These are phyloP conservation scores for Rhamnella rubrinervis DNA, from an alignment of 331 rosid species.

Conservation along the genomic window DNA sequence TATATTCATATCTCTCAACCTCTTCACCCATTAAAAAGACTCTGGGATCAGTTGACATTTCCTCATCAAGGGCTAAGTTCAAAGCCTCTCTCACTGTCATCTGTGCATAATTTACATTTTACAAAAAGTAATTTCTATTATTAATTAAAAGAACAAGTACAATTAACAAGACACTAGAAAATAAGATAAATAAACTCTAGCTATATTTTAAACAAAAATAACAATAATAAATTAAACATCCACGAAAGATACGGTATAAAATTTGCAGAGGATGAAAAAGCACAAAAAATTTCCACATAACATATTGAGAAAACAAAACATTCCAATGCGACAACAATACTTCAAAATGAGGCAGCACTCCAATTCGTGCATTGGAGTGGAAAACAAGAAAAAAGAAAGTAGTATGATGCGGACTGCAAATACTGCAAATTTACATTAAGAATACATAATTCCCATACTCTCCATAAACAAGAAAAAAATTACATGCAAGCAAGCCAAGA, in stretches of 20 bases:
- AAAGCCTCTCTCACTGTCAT: constrained; percentile 88
- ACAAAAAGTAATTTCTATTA: background rate
- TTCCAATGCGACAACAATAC: no score
- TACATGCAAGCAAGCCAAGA: background rate
- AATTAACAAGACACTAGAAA: background rate
- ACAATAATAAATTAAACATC: no score
- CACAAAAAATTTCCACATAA: no score
- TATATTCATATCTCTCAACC: constrained; percentile 35
- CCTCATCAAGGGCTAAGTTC: constrained; percentile 95
- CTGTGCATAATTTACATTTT: constrained; percentile 37
- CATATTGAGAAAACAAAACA: no score
- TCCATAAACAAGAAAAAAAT: no score
- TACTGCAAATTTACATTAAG: background rate
- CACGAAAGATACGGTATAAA: no score
- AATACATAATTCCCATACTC: background rate
- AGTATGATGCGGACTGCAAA: no score
- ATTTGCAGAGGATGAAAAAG: no score
- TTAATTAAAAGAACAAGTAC: background rate
- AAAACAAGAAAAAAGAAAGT: no score
- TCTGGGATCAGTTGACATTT: constrained; percentile 98
- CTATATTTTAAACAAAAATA: background rate
- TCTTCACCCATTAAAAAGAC: constrained; percentile 99
- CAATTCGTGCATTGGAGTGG: no score
- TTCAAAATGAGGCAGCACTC: no score
- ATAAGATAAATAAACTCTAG: background rate